A percentile compares a stretch with the other conserved stretches of the same genome.
These are phyloP conservation scores for Brasenia schreberi DNA, from an alignment of 164 flowering plant genomes.

Conservation along the genomic window DNA sequence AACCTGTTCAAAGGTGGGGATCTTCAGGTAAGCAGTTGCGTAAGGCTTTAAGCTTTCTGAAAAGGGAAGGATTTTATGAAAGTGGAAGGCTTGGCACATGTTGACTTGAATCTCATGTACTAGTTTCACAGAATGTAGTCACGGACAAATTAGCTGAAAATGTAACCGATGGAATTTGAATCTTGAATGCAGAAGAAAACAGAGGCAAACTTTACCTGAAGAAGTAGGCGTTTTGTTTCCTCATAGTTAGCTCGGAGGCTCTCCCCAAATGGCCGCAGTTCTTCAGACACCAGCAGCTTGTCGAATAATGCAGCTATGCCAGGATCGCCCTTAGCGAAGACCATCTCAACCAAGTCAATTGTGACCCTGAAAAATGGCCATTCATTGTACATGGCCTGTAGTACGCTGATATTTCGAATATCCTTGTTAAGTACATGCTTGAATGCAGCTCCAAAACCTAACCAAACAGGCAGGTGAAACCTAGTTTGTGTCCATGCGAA, in stretches of 20 bases:
- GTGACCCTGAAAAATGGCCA: constrained; percentile 99
- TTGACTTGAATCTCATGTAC: no score
- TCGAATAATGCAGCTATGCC: constrained; percentile 91
- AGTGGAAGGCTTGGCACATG: no score
- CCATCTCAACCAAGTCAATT: constrained; percentile 94
- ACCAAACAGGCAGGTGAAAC: constrained; percentile 99
- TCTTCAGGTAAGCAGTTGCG: neutral
- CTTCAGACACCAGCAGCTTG: constrained; percentile 84
- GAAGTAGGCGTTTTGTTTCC: constrained; percentile 72
- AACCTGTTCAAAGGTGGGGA: constrained; percentile 28
- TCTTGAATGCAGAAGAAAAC: neutral
- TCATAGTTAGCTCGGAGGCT: constrained; percentile 58
- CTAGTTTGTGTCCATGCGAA: constrained; percentile 99
- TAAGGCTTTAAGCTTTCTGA: no score
- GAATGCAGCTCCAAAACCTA: constrained; percentile 94
- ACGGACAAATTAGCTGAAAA: no score
- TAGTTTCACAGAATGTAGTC: no score
- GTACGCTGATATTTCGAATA: constrained; percentile 57
- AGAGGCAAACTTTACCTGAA: constrained; percentile 47
- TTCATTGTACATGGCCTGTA: constrained; percentile 83
- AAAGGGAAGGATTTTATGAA: no score
- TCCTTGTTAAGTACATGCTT: constrained; percentile 62
- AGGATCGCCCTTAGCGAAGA: constrained; percentile 97
- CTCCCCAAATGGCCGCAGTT: constrained; percentile 78
- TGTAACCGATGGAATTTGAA: no score